Percentiles rank a stretch among this genome's conserved stretches.
phyloP scores from a whole-genome alignment of 768 basidiomycete genomes.

The Hypholoma sublateritium region DNA sequence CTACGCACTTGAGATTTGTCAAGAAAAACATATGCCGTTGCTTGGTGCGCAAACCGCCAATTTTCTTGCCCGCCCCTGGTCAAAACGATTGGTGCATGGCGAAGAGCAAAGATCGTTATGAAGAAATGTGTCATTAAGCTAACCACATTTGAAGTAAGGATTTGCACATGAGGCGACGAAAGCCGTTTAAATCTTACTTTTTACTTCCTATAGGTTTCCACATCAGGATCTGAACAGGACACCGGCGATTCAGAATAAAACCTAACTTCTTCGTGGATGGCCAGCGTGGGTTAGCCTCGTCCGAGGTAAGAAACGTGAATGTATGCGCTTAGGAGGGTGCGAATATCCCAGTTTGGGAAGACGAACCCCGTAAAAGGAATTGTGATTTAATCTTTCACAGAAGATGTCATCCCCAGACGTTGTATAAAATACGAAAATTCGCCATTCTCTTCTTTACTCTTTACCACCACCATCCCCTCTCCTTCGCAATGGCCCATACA shows the following conservation, averaged over 20 bases:
- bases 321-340: constrained; percentile 17
- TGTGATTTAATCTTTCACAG: constrained; percentile 30
- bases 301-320: constrained; percentile 13
- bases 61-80: no score
- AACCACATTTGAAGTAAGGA: no score
- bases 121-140: no score
- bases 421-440: constrained; percentile 34
- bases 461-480: constrained; percentile 41
- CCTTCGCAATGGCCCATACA: constrained; percentile 28
- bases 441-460: constrained; percentile 36
- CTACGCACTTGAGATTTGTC: no score
- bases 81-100: no score
- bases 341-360: constrained; percentile 31
- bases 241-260: background rate
- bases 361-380: constrained; percentile 31
- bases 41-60: no score
- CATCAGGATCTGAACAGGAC: no score
- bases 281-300: background rate
- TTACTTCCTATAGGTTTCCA: no score
- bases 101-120: no score
- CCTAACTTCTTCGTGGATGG: background rate
- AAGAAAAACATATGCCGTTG: no score
- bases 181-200: no score
- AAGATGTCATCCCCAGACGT: constrained; percentile 30
- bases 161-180: no score